These are phyloP conservation scores for Populus hybrid DNA, from an alignment of 441 rosid genomes.

Conservation along the genomic window DNA sequence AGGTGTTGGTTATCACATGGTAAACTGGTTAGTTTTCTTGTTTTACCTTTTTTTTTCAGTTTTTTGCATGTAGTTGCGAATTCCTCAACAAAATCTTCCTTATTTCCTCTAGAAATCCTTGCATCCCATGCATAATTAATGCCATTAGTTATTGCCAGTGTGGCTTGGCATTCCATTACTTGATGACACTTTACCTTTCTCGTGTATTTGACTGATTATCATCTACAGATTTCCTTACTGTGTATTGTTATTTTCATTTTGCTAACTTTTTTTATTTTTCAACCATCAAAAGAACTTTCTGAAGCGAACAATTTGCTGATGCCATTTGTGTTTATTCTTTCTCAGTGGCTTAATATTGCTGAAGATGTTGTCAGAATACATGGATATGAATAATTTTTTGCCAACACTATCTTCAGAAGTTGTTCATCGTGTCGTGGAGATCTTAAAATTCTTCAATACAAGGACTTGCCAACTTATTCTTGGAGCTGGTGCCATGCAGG, in stretches of 20 bases:
- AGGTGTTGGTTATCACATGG: constrained; percentile 97
- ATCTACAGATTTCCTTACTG: neutral
- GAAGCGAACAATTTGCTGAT: constrained; percentile 18
- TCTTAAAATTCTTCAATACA: constrained; percentile 89
- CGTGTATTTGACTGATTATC: neutral
- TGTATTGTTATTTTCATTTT: neutral
- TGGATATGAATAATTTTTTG: constrained; percentile 83
- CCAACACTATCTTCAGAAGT: constrained; percentile 89
- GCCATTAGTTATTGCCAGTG: neutral
- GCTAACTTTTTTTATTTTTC: neutral
- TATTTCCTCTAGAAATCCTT: neutral
- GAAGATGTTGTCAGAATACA: constrained; percentile 97
- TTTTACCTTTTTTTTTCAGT: constrained; percentile 19
- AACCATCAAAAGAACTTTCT: neutral
- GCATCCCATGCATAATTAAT: neutral
- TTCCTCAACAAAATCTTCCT: neutral
- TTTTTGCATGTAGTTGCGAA: neutral
- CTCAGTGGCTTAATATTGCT: constrained; percentile 94
- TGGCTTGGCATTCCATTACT: neutral
- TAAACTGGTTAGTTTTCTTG: constrained; percentile 96
- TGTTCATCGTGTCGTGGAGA: constrained; percentile 94
- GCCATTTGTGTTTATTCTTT: constrained; percentile 19
- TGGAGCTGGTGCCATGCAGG: constrained; percentile 99
- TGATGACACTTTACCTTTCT: neutral
- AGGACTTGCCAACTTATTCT: constrained; percentile 98